Conservation (phyloP, 2,329 filamentous ascomycete genomes). For the Penicillium sp. region DNA sequence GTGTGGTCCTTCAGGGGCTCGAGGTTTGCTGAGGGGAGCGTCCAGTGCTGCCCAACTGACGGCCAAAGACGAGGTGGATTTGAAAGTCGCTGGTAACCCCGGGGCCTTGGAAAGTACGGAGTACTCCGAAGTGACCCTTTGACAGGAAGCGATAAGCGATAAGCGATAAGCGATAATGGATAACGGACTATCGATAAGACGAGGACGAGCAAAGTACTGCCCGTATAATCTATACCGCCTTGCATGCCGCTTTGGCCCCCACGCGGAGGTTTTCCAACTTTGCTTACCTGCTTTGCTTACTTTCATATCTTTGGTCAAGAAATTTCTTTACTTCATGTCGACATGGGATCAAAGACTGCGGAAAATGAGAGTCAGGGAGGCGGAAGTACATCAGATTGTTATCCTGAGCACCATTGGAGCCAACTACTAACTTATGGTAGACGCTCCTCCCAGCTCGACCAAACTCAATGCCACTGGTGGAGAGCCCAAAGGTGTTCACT, state of each 20-base stretch:
- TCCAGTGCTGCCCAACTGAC: no score
- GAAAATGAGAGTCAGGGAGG: constrained; percentile 38
- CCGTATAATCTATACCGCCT: not conserved
- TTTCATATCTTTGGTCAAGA: not conserved
- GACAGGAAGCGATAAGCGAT: not conserved
- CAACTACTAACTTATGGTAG: constrained; percentile 11
- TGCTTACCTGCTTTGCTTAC: no score
- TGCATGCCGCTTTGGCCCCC: not conserved
- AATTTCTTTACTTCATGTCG: constrained; percentile 22
- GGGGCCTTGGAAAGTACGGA: no score
- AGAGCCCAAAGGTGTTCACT: constrained; percentile 45
- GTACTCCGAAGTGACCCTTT: not conserved
- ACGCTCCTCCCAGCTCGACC: constrained; percentile 26
- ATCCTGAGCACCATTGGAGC: not conserved
- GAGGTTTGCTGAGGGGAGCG: no score
- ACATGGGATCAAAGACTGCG: constrained; percentile 46
- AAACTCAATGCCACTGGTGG: constrained; percentile 35
- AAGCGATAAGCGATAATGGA: not conserved
- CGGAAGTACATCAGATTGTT: constrained; percentile 30
- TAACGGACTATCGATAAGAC: not conserved
- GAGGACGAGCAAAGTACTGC: not conserved
- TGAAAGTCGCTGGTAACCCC: no score
- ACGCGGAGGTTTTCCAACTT: no score
- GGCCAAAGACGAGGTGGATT: no score
- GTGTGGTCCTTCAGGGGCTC: no score